Base-by-base conservation (phyloP, 1,284 basidiomycete species). In the Rhodofomes roseus region DNA sequence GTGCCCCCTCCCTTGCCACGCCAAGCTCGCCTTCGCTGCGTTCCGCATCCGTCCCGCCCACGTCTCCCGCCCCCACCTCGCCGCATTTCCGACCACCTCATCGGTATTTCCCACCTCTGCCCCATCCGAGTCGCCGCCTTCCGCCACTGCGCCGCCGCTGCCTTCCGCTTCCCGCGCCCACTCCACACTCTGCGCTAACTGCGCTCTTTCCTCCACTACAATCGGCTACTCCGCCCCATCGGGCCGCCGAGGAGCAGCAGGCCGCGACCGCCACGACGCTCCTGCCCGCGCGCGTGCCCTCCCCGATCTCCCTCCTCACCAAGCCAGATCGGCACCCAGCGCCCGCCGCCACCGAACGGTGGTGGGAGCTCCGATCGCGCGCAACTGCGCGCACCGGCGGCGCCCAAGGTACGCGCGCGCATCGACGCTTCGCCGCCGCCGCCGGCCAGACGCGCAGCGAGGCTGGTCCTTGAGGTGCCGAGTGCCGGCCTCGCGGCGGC, bases 401-500 rank as follows among this genome's bases (percentile, higher is more conserved):
- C 67, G 34, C 69, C 67, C 5, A 67, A 80, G 18, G 78, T 77
- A 9, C 50, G 37, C 27, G 81, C 83, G 2, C 78, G 81, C 1
- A 85, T 87, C 63, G 84, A 87, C 67, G 84, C 85, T 62, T 87
- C 86, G 50, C 80, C 88, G 53, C 63, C 64, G 54, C 65, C 68
- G 18, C 68, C 67, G 22, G 58, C 61, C 40, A 64, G 63, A 60
- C 56, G 29, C 27, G 58, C 25, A 34, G 12, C 61, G 52, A 23
- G 57, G 44, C 63, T 64, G 14, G 12, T 48, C 46, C 25, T 48
- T 31, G 62, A 68, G 54, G 86, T 55, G 20, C 83, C 95, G 52
- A 86, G 87, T 62, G 93, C 98, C 41, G 96, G 96, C 3, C 77
- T 92, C 48, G 91, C 87, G 25, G 95, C 96, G 0, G 92, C 95